phyloP scores from a whole-genome alignment of 2,329 filamentous ascomycete species.

The Pseudogymnoascus verrucosus region DNA sequence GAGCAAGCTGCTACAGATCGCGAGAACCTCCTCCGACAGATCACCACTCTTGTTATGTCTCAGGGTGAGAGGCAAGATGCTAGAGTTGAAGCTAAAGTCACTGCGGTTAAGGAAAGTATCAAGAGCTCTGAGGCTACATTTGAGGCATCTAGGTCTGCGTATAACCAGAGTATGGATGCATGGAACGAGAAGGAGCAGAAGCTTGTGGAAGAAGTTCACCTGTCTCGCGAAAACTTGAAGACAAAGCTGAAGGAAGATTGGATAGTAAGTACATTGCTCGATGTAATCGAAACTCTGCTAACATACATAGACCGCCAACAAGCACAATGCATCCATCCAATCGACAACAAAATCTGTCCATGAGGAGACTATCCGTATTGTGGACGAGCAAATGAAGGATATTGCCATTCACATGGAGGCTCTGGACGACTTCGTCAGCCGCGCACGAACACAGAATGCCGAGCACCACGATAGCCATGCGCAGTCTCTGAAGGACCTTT shows the following conservation, averaged over 20 bases:
- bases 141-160: constrained; percentile 56
- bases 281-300: constrained; percentile 4
- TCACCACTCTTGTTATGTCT: constrained; percentile 65
- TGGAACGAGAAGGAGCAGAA: constrained; percentile 65
- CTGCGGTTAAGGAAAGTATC: constrained; percentile 56
- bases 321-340: constrained; percentile 77
- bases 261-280: constrained; percentile 57
- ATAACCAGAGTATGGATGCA: constrained; percentile 61
- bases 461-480: constrained; percentile 64
- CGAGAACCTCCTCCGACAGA: constrained; percentile 64
- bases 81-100: constrained; percentile 58
- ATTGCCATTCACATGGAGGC: constrained; percentile 83
- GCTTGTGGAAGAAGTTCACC: constrained; percentile 62
- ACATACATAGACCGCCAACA: constrained; percentile 54
- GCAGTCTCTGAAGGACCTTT: constrained; percentile 57
- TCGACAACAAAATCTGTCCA: constrained; percentile 80
- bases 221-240: constrained; percentile 71
- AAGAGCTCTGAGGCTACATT: constrained; percentile 55
- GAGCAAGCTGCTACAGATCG: constrained; percentile 65
- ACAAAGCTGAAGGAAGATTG: constrained; percentile 79
- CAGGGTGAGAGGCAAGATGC: constrained; percentile 67
- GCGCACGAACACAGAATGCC: constrained; percentile 73
- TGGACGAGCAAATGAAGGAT: constrained; percentile 80
- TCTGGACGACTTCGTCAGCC: constrained; percentile 81
- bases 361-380: constrained; percentile 79